phyloP scores from a whole-genome alignment of 2,329 filamentous ascomycete genomes.

The Colletotrichum karsti region DNA sequence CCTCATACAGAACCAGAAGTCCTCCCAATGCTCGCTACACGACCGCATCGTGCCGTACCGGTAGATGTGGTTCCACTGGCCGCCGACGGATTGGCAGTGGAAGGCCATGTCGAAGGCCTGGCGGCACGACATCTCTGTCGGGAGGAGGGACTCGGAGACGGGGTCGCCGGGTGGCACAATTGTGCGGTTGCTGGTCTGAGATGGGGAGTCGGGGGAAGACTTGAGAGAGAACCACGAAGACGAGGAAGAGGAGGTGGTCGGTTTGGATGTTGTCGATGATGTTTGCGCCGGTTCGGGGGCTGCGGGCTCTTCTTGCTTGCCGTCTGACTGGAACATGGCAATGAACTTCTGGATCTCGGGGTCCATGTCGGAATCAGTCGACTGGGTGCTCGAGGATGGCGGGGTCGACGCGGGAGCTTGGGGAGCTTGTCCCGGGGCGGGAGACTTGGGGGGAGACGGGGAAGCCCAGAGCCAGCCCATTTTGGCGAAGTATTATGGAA shows the following conservation, averaged over 20 bases:
- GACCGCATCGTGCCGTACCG: slow-evolving; percentile 80
- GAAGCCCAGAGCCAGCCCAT: slow-evolving; percentile 73
- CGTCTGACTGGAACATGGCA: slow-evolving; percentile 51
- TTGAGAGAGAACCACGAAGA: slow-evolving; percentile 43
- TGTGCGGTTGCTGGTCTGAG: slow-evolving; percentile 30
- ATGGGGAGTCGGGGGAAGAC: slow-evolving; percentile 33
- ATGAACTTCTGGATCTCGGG: slow-evolving; percentile 65
- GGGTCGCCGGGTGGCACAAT: slow-evolving; percentile 36
- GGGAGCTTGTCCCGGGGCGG: slow-evolving; percentile 33
- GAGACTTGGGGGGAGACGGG: slow-evolving; percentile 41
- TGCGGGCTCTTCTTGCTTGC: slow-evolving; percentile 33
- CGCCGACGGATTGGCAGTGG: slow-evolving; percentile 91
- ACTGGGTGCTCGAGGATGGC: slow-evolving; percentile 23
- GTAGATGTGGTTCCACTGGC: slow-evolving; percentile 93
- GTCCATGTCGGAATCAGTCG: slow-evolving; percentile 42
- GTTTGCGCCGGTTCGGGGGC: slow-evolving; percentile 31
- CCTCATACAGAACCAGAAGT: slow-evolving; percentile 99
- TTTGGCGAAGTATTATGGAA: slow-evolving; percentile 28
- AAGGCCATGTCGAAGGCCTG: slow-evolving; percentile 92
- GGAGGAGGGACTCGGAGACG: slow-evolving; percentile 76
- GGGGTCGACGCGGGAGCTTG: slow-evolving; percentile 32
- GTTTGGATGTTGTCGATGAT: slow-evolving; percentile 26
- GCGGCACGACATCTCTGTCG: slow-evolving; percentile 86
- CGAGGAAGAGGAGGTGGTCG: slow-evolving; percentile 40
- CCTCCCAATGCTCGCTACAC: slow-evolving; percentile 87